Conservation (phyloP, 2,329 filamentous ascomycete species). For the Calonectria honghensis region DNA sequence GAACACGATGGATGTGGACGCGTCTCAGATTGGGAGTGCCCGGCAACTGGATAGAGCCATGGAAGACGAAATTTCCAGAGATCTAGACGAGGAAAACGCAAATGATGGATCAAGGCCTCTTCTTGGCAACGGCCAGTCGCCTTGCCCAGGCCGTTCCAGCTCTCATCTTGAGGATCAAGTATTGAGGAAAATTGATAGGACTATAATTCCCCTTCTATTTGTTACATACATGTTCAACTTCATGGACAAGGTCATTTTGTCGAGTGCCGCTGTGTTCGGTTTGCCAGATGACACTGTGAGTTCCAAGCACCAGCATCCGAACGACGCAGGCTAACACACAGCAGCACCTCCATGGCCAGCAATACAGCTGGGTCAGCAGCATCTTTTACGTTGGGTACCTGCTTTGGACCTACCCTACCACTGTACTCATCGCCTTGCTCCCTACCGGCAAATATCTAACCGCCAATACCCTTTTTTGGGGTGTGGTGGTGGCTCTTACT, state of each 20-base stretch:
- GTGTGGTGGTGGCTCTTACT: constrained; percentile 66
- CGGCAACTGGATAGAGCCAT: not conserved
- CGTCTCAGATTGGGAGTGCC: not conserved
- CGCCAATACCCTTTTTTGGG: constrained; percentile 71
- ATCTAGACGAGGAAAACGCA: not conserved
- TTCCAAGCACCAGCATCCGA: not conserved
- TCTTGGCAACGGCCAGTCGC: constrained; percentile 10
- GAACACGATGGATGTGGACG: constrained; percentile 9
- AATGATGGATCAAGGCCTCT: constrained; percentile 35
- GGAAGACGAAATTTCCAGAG: not conserved
- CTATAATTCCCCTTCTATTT: constrained; percentile 74
- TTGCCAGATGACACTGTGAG: constrained; percentile 67
- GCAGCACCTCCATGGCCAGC: constrained; percentile 57
- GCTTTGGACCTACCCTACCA: constrained; percentile 69
- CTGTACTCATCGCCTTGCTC: constrained; percentile 67
- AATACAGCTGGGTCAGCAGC: constrained; percentile 80
- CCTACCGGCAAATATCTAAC: constrained; percentile 69
- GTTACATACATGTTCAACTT: constrained; percentile 76
- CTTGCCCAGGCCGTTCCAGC: not conserved
- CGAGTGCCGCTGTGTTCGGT: constrained; percentile 74
- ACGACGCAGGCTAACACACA: not conserved
- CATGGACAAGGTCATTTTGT: constrained; percentile 76
- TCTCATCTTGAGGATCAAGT: constrained; percentile 58
- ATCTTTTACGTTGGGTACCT: constrained; percentile 68
- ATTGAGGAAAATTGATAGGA: constrained; percentile 73